Evolutionary conservation across 805 yeast species (phyloP).

Genomic region (Sugiyamaella marilandica): DNA sequence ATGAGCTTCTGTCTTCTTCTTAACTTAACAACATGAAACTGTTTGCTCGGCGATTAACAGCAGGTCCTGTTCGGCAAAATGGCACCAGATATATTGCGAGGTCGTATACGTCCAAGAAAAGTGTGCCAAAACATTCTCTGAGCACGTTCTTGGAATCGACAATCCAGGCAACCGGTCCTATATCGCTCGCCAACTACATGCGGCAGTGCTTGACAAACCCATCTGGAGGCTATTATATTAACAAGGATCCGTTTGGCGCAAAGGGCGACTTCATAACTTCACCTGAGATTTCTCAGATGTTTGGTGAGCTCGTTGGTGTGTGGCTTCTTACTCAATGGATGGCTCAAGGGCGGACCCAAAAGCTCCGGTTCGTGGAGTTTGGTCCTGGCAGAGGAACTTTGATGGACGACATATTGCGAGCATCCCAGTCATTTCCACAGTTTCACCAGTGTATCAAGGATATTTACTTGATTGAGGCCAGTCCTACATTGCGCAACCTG

Average conservation of each 20-base stretch:
- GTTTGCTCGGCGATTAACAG: too few relatives aligned
- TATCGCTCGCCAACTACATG: slow-evolving; percentile 70
- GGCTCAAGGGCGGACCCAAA: slow-evolving; percentile 47
- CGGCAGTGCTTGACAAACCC: slow-evolving; percentile 78
- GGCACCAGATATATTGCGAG: too few relatives aligned
- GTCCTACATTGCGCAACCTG: slow-evolving; percentile 53
- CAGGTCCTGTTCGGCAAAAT: too few relatives aligned
- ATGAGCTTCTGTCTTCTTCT: too few relatives aligned
- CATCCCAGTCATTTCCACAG: slow-evolving; percentile 25
- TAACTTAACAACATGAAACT: too few relatives aligned
- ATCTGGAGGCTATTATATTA: slow-evolving; percentile 70
- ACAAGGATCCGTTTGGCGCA: slow-evolving; percentile 63
- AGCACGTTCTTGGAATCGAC: slow-evolving; percentile 29
- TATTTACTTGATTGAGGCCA: slow-evolving; percentile 65
- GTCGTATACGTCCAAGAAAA: too few relatives aligned
- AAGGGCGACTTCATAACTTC: slow-evolving; percentile 78
- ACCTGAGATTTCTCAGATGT: slow-evolving; percentile 82
- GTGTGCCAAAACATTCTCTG: background rate
- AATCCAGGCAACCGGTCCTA: slow-evolving; percentile 65
- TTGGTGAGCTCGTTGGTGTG: slow-evolving; percentile 79
- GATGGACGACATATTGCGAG: slow-evolving; percentile 56
- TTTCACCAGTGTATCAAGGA: slow-evolving; percentile 35
- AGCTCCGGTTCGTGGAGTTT: slow-evolving; percentile 59
- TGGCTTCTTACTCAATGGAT: slow-evolving; percentile 57
- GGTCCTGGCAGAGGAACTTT: slow-evolving; percentile 86